Conservation (phyloP, 78 protist genomes). For the Mastigamoeba balamuthi region DNA sequence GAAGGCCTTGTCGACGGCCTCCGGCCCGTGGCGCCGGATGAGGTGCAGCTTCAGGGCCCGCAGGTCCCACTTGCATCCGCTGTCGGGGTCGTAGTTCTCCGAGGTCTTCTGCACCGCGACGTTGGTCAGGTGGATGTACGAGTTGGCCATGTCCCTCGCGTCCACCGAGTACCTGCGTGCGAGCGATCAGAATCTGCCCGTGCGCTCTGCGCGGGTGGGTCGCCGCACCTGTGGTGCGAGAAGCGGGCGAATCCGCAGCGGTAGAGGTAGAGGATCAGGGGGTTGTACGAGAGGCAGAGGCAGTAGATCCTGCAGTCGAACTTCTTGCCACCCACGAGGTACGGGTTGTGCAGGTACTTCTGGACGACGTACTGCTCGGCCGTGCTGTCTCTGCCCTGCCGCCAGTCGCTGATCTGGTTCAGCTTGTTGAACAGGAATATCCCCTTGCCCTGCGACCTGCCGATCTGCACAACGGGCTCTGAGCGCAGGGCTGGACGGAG, state of each 20-base stretch:
- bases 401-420: conserved; percentile 62
- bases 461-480: conserved; percentile 23
- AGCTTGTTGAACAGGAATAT: conserved; percentile 78
- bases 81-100: not conserved
- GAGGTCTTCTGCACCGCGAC: conserved; percentile 73
- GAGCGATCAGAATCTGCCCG: not conserved
- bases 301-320: conserved; percentile 60
- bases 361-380: conserved; percentile 26
- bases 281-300: conserved; percentile 44
- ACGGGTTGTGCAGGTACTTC: conserved; percentile 49
- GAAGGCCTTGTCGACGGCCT: conserved; percentile 6
- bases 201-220: too few species aligned
- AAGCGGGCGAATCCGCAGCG: conserved; percentile 82
- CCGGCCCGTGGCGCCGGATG: conserved; percentile 19
- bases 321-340: conserved; percentile 60
- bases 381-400: conserved; percentile 8
- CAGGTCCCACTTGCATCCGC: conserved; percentile 72
- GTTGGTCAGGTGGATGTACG: conserved; percentile 87
- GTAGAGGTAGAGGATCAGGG: conserved; percentile 53
- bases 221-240: conserved; percentile 8
- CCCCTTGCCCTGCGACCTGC: conserved; percentile 73
- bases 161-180: not conserved
- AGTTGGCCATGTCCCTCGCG: not conserved
- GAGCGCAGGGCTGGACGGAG: not conserved
- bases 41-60: conserved; percentile 38